Percentiles rank a stretch among this genome's conserved stretches.
These are phyloP conservation scores for Trichoderma orchidacearum DNA, from an alignment of 495 filamentous ascomycete species.

Conservation along the genomic window DNA sequence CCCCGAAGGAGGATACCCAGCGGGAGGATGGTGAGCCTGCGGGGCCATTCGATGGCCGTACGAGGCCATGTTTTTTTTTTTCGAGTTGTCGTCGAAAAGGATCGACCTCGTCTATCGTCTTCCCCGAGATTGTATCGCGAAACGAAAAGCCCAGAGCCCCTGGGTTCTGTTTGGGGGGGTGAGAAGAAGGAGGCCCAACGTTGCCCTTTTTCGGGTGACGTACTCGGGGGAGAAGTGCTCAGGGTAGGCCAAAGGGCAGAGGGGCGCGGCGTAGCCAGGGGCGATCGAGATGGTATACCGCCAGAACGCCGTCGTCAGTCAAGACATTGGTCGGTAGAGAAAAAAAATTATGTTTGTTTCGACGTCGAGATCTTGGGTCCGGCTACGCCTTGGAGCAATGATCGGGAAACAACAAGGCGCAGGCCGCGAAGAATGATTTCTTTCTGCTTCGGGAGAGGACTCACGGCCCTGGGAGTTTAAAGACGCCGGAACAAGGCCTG, in stretches of 20 bases:
- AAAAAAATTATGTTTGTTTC: background rate
- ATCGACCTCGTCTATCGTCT: background rate
- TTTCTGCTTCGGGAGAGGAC: background rate
- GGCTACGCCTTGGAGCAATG: background rate
- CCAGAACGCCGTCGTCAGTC: background rate
- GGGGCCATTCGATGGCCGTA: slow-evolving; percentile 26
- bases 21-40: slow-evolving; percentile 13
- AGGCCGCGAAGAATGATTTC: background rate
- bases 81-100: background rate
- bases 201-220: background rate
- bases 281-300: background rate
- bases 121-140: background rate
- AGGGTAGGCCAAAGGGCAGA: background rate
- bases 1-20: slow-evolving; percentile 20
- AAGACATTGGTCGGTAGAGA: background rate
- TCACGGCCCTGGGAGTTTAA: background rate
- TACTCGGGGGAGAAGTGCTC: too few relatives aligned
- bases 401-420: background rate
- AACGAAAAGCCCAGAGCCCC: background rate
- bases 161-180: background rate
- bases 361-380: background rate
- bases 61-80: slow-evolving; percentile 36
- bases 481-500: background rate
- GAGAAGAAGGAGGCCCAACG: background rate
- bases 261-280: background rate